Evolutionary conservation across 352 stramenopile genomes (phyloP), one percentile per base, ranked within the genome.

Genomic region (Pythium vanterpoolii): DNA sequence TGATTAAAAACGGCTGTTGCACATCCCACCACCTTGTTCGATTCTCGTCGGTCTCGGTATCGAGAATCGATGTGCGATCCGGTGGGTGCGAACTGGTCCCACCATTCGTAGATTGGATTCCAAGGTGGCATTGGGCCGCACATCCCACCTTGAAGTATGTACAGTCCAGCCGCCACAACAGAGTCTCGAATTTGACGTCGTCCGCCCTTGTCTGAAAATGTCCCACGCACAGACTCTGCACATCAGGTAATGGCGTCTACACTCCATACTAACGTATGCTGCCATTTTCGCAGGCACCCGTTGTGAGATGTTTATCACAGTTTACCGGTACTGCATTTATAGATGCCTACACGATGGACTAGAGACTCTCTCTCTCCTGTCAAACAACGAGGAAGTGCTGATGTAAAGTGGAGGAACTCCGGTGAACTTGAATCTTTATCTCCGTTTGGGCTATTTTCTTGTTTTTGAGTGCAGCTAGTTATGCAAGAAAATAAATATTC

Each of bases 1-100:
- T 46, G 49, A 56, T 56, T 56, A 56, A 56, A 56, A 56, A 33
- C 19, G 21, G 24, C 21, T 18, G 2, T 10, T 44, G 43, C 23
- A 1, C 43, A 49, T 49, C 43, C 23, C 43, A 23, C 33, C 6
- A 4, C 19, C 19, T 49, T 49, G 23, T 49, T 49, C 43, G 43
- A 49, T 49, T 49, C 43, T 49, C 43, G 43, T 49, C 43, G 24
- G 43, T 49, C 43, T 49, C 43, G 18, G 13, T 3, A 19, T 40
- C 14, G 34, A 40, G n/a, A 36, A 36, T 36, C 31, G 31, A 36
- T 36, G 31, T 36, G 31, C 34, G 34, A 40, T 16, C 34, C 34
- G 11, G 8, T 16, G 34, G 34, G 9, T 42, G 34, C 10, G 34
- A 16, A 42, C 34, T 42, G 34, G 34, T 42, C 14, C 34, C 34